Evolutionary conservation across 306 rosid genomes (phyloP), one percentile per base, ranked within the genome.

Genomic region (Myrica gale): DNA sequence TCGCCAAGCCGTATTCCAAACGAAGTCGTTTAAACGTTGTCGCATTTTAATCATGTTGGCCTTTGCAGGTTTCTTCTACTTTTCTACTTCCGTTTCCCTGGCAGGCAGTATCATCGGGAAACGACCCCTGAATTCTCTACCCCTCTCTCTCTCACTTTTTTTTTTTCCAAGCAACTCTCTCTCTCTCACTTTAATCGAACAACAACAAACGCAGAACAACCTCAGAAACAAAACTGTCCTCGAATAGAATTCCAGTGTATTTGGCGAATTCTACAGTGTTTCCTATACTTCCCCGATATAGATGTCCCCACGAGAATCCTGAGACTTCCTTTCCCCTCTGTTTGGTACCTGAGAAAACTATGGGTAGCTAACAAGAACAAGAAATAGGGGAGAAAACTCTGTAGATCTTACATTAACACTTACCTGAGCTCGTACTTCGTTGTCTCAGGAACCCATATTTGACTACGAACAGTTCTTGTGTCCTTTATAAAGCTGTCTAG

Each of bases 341-440:
- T 81, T 76, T 82, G 89, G 74, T 80, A 89, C 85, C 82, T 73
- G 50, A 82, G 85, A 78, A 80, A 54, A n/a, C 23, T 54, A 21
- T 8, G 2, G 60, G 60, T n/a, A 32, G 37, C 37, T 63, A 21
- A 32, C 21, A 65, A 32, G 60, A 68, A 75, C 69, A 61, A 71
- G 72, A 44, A 75, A 4, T 32, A 32, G 37, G 37, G 3, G 37
- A 32, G 37, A 32, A 32, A 32, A 3, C 52, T 48, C 52, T 48
- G 52, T 48, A 11, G 52, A 11, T 4, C 10, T 32, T 32, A 48
- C 10, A 48, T 48, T 48, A 9, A 48, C 44, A 4, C 11, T 44
- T 15, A 19, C 50, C 63, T 37, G 6, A 71, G 74, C 60, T 71
- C 62, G 1, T 10, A 11, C 16, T 71, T 4, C 60, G 26, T 69